Evolutionary conservation across 495 filamentous ascomycete genomes (phyloP).

Genomic region (Oidiodendron maius): DNA sequence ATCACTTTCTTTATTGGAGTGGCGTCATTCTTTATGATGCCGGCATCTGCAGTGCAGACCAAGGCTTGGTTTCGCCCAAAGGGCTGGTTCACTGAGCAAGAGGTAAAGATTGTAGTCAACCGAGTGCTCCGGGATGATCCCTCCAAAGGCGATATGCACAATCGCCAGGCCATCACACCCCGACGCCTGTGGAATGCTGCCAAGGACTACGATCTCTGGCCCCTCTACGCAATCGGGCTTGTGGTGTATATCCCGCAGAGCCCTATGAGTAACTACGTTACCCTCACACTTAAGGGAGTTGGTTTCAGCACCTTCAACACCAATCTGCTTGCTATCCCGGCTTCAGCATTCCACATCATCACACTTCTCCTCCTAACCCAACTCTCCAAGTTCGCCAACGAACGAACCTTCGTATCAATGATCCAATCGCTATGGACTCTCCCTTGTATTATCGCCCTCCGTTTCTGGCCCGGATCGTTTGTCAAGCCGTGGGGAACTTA

Average conservation of each 20-base stretch:
- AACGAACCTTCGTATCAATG: slow-evolving; percentile 44
- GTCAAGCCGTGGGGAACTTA: slow-evolving; percentile 47
- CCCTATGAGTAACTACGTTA: slow-evolving; percentile 52
- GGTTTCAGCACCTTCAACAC: slow-evolving; percentile 63
- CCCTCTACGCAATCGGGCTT: slow-evolving; percentile 59
- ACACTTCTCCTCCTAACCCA: slow-evolving; percentile 46
- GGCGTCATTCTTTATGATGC: slow-evolving; percentile 63
- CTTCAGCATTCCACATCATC: slow-evolving; percentile 42
- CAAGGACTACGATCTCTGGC: slow-evolving; percentile 68
- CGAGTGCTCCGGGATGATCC: slow-evolving; percentile 69
- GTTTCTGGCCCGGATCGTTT: slow-evolving; percentile 29
- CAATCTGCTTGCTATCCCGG: slow-evolving; percentile 64
- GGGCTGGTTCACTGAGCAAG: slow-evolving; percentile 65
- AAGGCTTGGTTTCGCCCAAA: slow-evolving; percentile 59
- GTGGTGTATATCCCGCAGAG: slow-evolving; percentile 47
- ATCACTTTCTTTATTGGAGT: slow-evolving; percentile 60
- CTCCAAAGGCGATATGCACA: slow-evolving; percentile 52
- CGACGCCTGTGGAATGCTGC: slow-evolving; percentile 52
- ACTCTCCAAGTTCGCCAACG: slow-evolving; percentile 50
- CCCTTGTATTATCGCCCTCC: slow-evolving; percentile 48
- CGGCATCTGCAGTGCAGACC: slow-evolving; percentile 67
- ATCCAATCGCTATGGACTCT: slow-evolving; percentile 53
- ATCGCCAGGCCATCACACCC: slow-evolving; percentile 54
- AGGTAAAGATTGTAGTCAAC: slow-evolving; percentile 68
- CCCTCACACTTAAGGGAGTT: slow-evolving; percentile 49